Base-by-base conservation (phyloP, 2,329 filamentous ascomycete species). In the Blastomyces parvus region DNA sequence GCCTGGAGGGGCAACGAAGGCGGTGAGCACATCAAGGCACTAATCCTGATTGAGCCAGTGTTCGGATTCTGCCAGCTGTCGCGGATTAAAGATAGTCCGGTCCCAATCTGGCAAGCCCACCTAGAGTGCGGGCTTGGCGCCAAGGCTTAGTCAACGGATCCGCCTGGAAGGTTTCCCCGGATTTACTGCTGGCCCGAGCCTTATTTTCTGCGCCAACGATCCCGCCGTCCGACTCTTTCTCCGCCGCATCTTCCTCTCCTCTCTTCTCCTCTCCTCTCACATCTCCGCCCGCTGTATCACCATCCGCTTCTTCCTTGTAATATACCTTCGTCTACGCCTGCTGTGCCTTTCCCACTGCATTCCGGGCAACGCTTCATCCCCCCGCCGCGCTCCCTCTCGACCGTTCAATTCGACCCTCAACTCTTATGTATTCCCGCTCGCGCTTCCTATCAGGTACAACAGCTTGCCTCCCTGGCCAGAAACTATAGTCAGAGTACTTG, bases 131-230 rank as follows among this genome's bases (percentile, higher is more conserved):
- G 14, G 2, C 59, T 61, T 53, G 59, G 46, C 59, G 46, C n/a
- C 30, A n/a, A 42, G 30, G 14, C 27, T 36, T 19, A 36, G 25
- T 46, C 57, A 59, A 46, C 7, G 40, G 44, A 62, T 52, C 60
- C 52, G 48, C 36, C 60, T 53, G 27, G 11, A 55, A 22, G 36
- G 22, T 55, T 62, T 62, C 60, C 60, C 60, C 60, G 50, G 60
- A 62, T 62, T 62, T 62, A 44, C 60, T 62, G 36, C 46, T 59
- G 57, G 40, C 25, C 57, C 57, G 50, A 25, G 25, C 38, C 33
- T 62, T 30, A 53, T 30, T 55, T 52, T 48, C 25, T 30, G 25
- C 44, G 19, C 44, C 46, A 50, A 53, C 46, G n/a, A 17, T 44
- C 33, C 57, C 44, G n/a, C 30, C 58, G 19, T 9, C 36, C 36